phyloP scores from a whole-genome alignment of 805 yeast genomes.

The Candida maesae region DNA sequence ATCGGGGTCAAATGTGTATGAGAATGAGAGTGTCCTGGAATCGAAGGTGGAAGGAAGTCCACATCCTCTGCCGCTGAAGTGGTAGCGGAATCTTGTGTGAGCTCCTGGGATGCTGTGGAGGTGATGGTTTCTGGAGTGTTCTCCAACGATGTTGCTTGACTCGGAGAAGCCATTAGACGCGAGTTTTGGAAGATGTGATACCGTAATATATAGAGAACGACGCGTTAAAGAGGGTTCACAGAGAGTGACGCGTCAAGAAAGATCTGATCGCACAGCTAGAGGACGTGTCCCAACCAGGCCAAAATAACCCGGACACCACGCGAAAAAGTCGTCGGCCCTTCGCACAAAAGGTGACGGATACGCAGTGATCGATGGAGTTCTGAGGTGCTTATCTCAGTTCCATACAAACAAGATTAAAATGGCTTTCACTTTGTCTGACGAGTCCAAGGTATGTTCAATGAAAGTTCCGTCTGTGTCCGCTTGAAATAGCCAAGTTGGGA shows the following conservation, averaged over 20 bases:
- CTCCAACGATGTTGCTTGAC: not conserved
- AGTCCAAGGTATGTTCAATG: constrained; percentile 34
- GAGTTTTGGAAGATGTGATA: too few species aligned
- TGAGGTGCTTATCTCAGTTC: not conserved
- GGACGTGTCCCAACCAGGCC: not conserved
- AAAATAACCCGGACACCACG: constrained; percentile 1
- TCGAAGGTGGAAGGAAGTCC: constrained; percentile 32
- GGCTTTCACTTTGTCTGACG: constrained; percentile 43
- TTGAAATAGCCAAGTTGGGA: too few species aligned
- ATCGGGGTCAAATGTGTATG: constrained; percentile 47
- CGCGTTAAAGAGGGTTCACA: too few species aligned
- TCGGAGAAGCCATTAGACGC: too few species aligned
- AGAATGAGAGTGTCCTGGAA: constrained; percentile 41
- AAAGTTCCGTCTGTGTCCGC: not conserved
- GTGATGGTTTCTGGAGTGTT: not conserved
- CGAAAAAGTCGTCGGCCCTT: not conserved
- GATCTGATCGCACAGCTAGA: too few species aligned
- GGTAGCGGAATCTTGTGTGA: not conserved
- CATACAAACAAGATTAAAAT: constrained; percentile 21
- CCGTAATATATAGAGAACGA: not conserved
- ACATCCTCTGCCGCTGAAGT: not conserved
- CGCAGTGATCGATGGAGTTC: not conserved
- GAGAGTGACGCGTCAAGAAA: not conserved
- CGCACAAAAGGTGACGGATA: too few species aligned
- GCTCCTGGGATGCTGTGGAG: not conserved